Percentiles rank a stretch among this genome's conserved stretches.
Evolutionary conservation across 1,284 basidiomycete species (phyloP).

Genomic region (Volvariella volvacea): DNA sequence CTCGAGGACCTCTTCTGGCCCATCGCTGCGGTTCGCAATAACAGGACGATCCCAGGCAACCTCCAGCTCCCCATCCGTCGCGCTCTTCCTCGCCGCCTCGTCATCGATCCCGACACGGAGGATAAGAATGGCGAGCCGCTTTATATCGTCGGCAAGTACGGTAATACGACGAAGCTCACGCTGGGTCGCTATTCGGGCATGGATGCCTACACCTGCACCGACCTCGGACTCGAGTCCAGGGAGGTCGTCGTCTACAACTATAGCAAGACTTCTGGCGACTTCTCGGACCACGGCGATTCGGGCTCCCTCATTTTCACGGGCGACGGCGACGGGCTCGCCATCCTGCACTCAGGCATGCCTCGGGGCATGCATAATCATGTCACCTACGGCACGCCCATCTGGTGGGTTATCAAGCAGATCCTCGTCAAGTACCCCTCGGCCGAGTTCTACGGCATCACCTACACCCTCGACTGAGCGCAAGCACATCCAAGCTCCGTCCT

Average conservation of each 20-base stretch:
- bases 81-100: conserved; percentile 13
- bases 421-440: conserved; percentile 15
- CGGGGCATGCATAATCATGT: conserved; percentile 17
- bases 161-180: conserved; percentile 12
- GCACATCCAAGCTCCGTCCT: not conserved
- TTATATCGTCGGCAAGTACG: conserved; percentile 23
- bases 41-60: conserved; percentile 16
- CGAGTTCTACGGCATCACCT: conserved; percentile 11
- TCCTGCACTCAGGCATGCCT: conserved; percentile 20
- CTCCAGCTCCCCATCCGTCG: conserved; percentile 17
- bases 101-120: too few species aligned
- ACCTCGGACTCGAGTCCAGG: too few species aligned
- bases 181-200: conserved; percentile 5
- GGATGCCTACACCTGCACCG: too few species aligned
- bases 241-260: too few species aligned
- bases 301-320: conserved; percentile 20
- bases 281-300: conserved; percentile 19
- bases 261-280: conserved; percentile 12
- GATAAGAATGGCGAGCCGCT: conserved; percentile 13
- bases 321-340: conserved; percentile 16
- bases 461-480: too few species aligned
- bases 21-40: conserved; percentile 10
- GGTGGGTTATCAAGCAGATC: conserved; percentile 18
- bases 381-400: conserved; percentile 19
- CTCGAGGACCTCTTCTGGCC: conserved; percentile 21